phyloP scores from a whole-genome alignment of 495 filamentous ascomycete genomes.

The Mytilinidion resinicola region DNA sequence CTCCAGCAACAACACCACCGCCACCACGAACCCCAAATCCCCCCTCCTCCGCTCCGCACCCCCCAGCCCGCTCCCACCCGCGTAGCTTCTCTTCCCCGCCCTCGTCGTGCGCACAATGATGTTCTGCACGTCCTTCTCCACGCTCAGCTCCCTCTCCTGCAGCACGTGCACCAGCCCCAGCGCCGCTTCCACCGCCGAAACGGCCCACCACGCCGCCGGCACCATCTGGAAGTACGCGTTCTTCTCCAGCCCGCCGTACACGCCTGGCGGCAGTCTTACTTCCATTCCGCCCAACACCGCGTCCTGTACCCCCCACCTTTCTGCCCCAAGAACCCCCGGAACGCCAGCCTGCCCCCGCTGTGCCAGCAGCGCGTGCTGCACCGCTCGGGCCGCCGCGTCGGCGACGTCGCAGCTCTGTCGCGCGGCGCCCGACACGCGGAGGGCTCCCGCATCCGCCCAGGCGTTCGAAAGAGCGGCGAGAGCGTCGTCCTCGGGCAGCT shows the following conservation, averaged over 20 bases:
- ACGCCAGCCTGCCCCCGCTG: conserved; percentile 36
- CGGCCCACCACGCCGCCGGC: neutral
- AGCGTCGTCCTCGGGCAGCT: conserved; percentile 28
- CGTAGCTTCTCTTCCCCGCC: neutral
- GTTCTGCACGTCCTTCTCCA: neutral
- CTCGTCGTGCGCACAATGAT: neutral
- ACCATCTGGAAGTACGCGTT: neutral
- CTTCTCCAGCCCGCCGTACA: neutral
- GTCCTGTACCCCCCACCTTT: neutral
- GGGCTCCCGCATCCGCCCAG: conserved; percentile 39
- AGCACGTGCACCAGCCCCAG: neutral
- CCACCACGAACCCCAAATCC: neutral
- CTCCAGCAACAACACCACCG: neutral
- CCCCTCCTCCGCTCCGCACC: too few species aligned
- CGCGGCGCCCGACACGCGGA: conserved; percentile 37
- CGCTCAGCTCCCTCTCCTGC: neutral
- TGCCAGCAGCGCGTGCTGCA: conserved; percentile 37
- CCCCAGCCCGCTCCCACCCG: too few species aligned
- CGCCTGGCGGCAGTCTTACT: neutral
- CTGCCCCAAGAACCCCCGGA: conserved; percentile 19
- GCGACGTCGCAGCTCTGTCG: conserved; percentile 45
- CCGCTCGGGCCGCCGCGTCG: conserved; percentile 43
- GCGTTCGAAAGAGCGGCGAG: conserved; percentile 38
- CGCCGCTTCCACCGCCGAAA: neutral
- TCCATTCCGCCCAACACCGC: neutral